Base-by-base conservation (phyloP, 164 flowering plant genomes). In the Brasenia schreberi region DNA sequence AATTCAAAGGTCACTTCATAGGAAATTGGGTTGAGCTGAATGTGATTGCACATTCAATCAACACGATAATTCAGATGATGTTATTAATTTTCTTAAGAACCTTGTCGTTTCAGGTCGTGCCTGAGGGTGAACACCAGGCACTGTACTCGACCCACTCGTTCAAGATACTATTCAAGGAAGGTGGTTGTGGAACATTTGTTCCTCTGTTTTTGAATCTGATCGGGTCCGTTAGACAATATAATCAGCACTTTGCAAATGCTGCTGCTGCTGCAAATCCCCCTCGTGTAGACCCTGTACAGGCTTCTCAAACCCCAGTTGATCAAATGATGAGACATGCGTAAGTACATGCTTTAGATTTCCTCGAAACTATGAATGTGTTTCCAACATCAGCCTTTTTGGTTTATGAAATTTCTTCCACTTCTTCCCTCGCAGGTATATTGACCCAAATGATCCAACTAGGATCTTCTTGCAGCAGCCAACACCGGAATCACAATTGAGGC, bases 321-420 rank as follows among this genome's bases (percentile, higher is more conserved):
- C 96, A 94, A 70, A 94, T 94, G 97, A 94, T 94, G 92, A 83
- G 97, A 81, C 90, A 84, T 67, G 98, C 98, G 98, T 90, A 80
- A 77, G 98, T 80, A 19, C 19, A 12, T 33, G 39, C 39, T 33
- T 33, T 33, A 33, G 39, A 33, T 33, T 33, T 33, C 4, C 4
- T 33, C 39, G 39, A 33, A 33, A 33, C 39, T 33, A 33, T 33
- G 39, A 33, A 33, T 33, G 39, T 33, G 39, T 33, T 33, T 33
- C 39, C 39, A 33, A 3, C 39, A 33, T 33, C 39, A 33, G 4
- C 39, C 2, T 33, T 33, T 33, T 4, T 33, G 39, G 39, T 33
- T 33, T 33, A 33, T 33, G 39, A 33, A 33, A 1, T 14, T 9
- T 7, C 27, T 42, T 23, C 18, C 12, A 11, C 60, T 12, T 58